Evolutionary conservation across 257 asterid genomes (phyloP).

Genomic region (Fraxinus pennsylvanica): DNA sequence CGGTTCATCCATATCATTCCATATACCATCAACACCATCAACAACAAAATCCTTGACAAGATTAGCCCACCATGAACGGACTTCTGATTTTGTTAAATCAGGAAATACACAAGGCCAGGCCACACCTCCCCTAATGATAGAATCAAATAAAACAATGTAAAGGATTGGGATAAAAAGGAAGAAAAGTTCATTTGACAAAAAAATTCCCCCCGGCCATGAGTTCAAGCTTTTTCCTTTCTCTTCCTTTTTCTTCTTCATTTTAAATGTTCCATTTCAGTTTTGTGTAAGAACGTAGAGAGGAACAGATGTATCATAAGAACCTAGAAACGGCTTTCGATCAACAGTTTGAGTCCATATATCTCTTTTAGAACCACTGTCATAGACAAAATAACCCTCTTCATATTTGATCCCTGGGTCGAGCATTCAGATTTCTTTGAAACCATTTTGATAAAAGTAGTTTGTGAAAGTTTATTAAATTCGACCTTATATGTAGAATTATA

Average conservation of each 20-base stretch:
- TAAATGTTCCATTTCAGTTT: background rate
- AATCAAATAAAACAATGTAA: slow-evolving; percentile 18
- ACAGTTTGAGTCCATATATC: slow-evolving; percentile 85
- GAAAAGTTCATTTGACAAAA: background rate
- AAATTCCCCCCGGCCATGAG: background rate
- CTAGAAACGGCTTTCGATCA: slow-evolving; percentile 71
- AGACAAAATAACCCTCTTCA: slow-evolving; percentile 81
- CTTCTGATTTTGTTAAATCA: slow-evolving; percentile 74
- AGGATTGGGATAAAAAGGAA: too few species aligned
- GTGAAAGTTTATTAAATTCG: too few species aligned
- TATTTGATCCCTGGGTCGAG: slow-evolving; percentile 15
- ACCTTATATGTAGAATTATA: too few species aligned
- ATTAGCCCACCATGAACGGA: slow-evolving; percentile 92
- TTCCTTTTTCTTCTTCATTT: background rate
- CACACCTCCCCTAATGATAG: slow-evolving; percentile 79
- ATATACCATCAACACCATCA: slow-evolving; percentile 94
- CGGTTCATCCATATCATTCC: slow-evolving; percentile 99
- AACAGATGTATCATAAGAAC: slow-evolving; percentile 33
- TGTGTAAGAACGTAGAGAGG: background rate
- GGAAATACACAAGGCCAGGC: slow-evolving; percentile 99
- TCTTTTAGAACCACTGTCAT: slow-evolving; percentile 78
- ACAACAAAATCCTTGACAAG: slow-evolving; percentile 72
- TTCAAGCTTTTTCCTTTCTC: background rate
- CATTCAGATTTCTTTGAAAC: too few species aligned
- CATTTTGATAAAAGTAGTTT: too few species aligned